Evolutionary conservation across 164 flowering plant species (phyloP).

Genomic region (Berberis thunbergii): DNA sequence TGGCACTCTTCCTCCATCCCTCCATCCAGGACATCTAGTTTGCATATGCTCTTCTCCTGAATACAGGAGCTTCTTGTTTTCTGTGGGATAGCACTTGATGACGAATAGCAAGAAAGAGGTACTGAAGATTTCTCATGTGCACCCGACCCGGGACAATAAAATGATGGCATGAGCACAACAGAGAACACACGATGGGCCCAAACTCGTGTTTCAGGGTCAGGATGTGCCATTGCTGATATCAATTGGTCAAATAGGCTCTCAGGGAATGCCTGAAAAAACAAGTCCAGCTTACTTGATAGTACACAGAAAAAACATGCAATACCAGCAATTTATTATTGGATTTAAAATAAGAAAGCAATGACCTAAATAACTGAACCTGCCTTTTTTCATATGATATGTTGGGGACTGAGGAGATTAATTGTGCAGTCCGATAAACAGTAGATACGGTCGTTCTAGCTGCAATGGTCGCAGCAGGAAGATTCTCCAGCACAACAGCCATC

Average conservation of each 20-base stretch:
- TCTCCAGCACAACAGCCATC: conserved; percentile 75
- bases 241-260: conserved; percentile 85
- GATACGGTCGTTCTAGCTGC: conserved; percentile 57
- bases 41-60: conserved; percentile 16
- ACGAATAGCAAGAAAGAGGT: conserved; percentile 13
- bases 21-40: conserved; percentile 13
- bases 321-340: not conserved
- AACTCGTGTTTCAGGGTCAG: conserved; percentile 72
- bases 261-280: conserved; percentile 67
- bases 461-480: conserved; percentile 33
- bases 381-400: conserved; percentile 60
- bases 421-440: conserved; percentile 57
- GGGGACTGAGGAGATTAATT: conserved; percentile 52
- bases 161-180: conserved; percentile 61
- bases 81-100: conserved; percentile 14
- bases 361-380: conserved; percentile 24
- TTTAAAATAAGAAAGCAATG: not conserved
- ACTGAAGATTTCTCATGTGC: conserved; percentile 18
- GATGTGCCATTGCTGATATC: conserved; percentile 71
- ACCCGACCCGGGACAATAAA: conserved; percentile 27
- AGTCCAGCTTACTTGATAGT: not conserved
- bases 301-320: not conserved
- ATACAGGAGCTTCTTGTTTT: conserved; percentile 22
- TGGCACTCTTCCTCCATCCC: conserved; percentile 19
- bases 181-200: conserved; percentile 69